phyloP scores from a whole-genome alignment of 2,329 filamentous ascomycete genomes.

The Dactylellina parvicollis region DNA sequence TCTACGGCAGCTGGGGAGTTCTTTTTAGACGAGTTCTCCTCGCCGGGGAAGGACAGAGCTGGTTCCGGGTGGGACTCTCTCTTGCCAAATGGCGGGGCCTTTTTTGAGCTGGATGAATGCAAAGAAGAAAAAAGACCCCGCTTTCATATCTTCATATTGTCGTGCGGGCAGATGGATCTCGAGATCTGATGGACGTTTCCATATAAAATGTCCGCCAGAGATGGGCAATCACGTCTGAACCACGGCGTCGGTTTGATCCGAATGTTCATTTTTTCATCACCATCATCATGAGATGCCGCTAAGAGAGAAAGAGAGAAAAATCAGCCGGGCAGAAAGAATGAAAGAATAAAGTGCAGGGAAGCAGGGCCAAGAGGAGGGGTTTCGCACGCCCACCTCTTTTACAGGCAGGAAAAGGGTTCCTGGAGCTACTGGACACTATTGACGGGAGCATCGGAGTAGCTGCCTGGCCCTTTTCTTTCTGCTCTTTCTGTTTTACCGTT shows the following conservation, averaged over 20 bases:
- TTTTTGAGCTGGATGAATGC: slow-evolving; percentile 3
- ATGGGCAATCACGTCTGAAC: too few species aligned
- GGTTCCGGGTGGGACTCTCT: slow-evolving; percentile 47
- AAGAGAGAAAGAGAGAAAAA: slow-evolving; percentile 5
- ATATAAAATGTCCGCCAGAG: too few species aligned
- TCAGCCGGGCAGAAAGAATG: neutral
- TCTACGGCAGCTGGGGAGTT: slow-evolving; percentile 18
- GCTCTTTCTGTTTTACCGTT: slow-evolving; percentile 12
- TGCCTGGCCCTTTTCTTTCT: slow-evolving; percentile 1
- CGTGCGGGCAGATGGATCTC: too few species aligned
- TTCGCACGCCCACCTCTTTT: neutral
- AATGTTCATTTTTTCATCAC: neutral
- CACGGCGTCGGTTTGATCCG: slow-evolving; percentile 34
- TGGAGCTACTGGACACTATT: slow-evolving; percentile 25
- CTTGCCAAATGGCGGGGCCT: neutral
- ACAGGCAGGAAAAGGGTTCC: slow-evolving; percentile 4
- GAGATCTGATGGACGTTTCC: too few species aligned
- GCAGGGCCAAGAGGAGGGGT: slow-evolving; percentile 48
- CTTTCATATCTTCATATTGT: neutral
- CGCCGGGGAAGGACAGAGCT: slow-evolving; percentile 46
- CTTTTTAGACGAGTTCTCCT: slow-evolving; percentile 47
- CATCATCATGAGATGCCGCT: slow-evolving; percentile 16
- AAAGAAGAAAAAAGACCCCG: slow-evolving; percentile 23
- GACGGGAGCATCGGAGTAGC: neutral
- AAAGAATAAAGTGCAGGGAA: slow-evolving; percentile 32